These are phyloP conservation scores for Nakazawaea populi DNA, from an alignment of 805 yeast species.

Conservation along the genomic window DNA sequence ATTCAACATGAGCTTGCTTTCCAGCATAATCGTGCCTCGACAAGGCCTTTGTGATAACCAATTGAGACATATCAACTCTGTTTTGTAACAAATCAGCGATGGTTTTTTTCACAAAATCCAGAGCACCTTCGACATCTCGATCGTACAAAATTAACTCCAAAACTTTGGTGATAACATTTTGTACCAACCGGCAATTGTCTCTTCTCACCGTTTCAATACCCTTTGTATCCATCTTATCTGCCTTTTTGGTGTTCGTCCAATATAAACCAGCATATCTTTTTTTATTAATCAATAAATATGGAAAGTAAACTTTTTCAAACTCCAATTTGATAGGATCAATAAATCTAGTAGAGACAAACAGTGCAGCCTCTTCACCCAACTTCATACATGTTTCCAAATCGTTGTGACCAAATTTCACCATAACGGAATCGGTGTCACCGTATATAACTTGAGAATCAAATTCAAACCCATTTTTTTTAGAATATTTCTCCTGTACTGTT, in stretches of 20 bases:
- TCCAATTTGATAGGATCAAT: conserved; percentile 87
- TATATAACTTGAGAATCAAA: conserved; percentile 87
- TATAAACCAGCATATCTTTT: conserved; percentile 95
- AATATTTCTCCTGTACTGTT: conserved; percentile 76
- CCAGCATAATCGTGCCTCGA: conserved; percentile 89
- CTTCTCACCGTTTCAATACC: conserved; percentile 98
- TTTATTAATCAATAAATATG: conserved; percentile 88
- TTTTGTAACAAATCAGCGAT: conserved; percentile 90
- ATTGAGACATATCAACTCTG: conserved; percentile 84
- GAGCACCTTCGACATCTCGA: conserved; percentile 81
- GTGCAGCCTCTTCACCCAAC: conserved; percentile 93
- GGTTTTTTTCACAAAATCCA: conserved; percentile 75
- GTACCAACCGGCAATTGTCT: conserved; percentile 94
- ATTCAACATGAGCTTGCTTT: conserved; percentile 95
- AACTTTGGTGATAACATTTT: conserved; percentile 89
- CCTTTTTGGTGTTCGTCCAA: conserved; percentile 91
- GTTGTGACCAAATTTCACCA: conserved; percentile 90
- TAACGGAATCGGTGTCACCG: conserved; percentile 99
- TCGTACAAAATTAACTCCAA: conserved; percentile 80
- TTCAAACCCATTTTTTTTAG: conserved; percentile 75
- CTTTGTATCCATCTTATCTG: conserved; percentile 95
- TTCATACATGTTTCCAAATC: conserved; percentile 84
- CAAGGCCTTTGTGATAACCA: conserved; percentile 90
- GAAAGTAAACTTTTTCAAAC: conserved; percentile 94
- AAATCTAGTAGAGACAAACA: conserved; percentile 71